Conservation (phyloP, 1,284 basidiomycete genomes). For the Cryptococcus sp. region DNA sequence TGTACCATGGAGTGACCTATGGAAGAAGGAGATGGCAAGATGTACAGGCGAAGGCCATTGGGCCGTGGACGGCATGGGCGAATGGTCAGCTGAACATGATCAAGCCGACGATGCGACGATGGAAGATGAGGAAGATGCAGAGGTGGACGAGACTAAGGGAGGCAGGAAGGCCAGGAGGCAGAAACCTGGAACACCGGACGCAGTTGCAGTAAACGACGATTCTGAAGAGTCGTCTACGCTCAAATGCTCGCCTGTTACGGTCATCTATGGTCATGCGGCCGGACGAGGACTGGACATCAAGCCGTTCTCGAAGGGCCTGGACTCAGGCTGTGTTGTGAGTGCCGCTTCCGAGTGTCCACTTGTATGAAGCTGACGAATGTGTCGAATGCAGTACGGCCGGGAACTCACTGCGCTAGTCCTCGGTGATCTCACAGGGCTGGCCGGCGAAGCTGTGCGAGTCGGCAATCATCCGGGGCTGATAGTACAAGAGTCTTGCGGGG, state of each 20-base stretch:
- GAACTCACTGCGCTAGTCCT: conserved; percentile 47
- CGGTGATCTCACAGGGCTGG: conserved; percentile 33
- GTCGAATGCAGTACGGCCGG: conserved; percentile 36
- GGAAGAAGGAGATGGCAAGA: conserved; percentile 69
- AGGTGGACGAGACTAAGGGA: conserved; percentile 10
- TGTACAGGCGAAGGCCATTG: conserved; percentile 55
- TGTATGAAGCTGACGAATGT: not conserved
- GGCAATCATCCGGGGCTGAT: conserved; percentile 37
- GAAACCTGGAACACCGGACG: conserved; percentile 17
- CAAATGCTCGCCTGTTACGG: conserved; percentile 69
- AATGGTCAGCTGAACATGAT: conserved; percentile 31
- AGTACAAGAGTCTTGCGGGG: conserved; percentile 36
- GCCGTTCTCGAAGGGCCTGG: conserved; percentile 75
- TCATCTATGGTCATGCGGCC: conserved; percentile 83
- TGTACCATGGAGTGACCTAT: conserved; percentile 69
- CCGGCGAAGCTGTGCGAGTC: conserved; percentile 33
- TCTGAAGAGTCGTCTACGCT: conserved; percentile 15
- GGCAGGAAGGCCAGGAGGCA: conserved; percentile 12
- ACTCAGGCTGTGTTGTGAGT: conserved; percentile 71
- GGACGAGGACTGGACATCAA: conserved; percentile 72
- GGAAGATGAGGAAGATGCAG: conserved; percentile 28
- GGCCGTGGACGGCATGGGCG: conserved; percentile 21
- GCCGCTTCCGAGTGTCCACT: too few species aligned
- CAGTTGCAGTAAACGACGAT: conserved; percentile 1
- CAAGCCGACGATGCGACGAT: conserved; percentile 26